These are phyloP conservation scores for Colletotrichum sp. DNA, from an alignment of 2,329 filamentous ascomycete species.

Conservation along the genomic window DNA sequence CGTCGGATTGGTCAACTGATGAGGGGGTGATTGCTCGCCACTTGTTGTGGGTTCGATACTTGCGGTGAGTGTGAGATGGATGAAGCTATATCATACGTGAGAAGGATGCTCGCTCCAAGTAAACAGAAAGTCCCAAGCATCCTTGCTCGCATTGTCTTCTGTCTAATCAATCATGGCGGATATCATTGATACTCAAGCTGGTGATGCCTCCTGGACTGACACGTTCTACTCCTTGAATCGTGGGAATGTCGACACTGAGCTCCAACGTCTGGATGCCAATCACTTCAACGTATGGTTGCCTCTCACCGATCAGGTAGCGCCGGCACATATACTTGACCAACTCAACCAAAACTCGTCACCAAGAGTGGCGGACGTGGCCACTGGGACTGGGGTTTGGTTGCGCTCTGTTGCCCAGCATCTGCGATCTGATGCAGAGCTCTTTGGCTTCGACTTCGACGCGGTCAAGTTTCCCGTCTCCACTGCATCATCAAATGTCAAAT, in stretches of 20 bases:
- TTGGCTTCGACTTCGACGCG: background rate
- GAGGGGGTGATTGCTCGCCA: background rate
- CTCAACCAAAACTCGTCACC: background rate
- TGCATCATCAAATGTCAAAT: background rate
- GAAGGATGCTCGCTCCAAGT: background rate
- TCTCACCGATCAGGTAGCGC: background rate
- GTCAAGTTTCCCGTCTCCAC: background rate
- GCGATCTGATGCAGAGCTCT: background rate
- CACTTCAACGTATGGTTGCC: background rate
- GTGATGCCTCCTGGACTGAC: background rate
- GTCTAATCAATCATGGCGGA: background rate
- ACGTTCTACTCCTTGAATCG: background rate
- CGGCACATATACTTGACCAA: rapidly evolving
- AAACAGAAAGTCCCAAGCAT: rapidly evolving
- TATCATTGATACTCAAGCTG: background rate
- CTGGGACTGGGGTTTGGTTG: background rate
- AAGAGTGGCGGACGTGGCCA: background rate
- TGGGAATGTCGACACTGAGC: background rate
- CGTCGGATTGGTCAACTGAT: background rate
- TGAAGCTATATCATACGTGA: background rate
- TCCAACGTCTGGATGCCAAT: background rate
- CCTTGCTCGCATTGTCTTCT: background rate
- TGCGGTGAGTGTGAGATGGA: background rate
- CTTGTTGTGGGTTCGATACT: background rate
- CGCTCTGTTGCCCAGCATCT: background rate